Evolutionary conservation across 2,329 filamentous ascomycete genomes (phyloP), one percentile per base, ranked within the genome.

Genomic region (Claviceps citrina): DNA sequence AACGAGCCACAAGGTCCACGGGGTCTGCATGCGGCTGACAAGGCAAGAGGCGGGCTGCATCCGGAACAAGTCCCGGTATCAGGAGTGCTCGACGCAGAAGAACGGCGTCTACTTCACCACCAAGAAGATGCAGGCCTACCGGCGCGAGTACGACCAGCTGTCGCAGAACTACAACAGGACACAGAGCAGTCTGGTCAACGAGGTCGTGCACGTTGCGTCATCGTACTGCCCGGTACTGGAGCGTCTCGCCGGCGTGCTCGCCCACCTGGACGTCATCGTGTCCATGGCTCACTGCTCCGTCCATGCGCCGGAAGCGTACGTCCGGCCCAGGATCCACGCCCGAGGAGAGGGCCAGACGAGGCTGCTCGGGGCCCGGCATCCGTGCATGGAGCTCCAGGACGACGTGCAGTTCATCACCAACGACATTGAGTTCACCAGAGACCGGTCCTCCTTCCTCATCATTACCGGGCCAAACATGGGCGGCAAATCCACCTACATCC

Each of bases 391-490:
- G 59, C 87, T 95, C 75, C 91, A 98, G 61, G 93, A 98, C 52
- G 91, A 98, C 53, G 80, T 98, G 31, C 87, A 89, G 46, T 98
- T 98, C 65, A 98, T 98, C 61, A 95, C 89, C 42, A 98, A 98
- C 58, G 89, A 98, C 51, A 84, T 96, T 18, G 77, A 78, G 39
- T 75, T 98, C 28, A 70, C 75, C 5, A 78, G 86, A 7, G 78
- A 79, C 42, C 70, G 74, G 36, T 93, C 85, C 0, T 86, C 89
- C 3, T 96, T 98, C 62, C 70, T 95, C 30, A 89, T 95, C 64
- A 95, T 96, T 56, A 96, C 89, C 0, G 91, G 91, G 0, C 91
- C 91, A 38, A 98, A 98, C 62, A 98, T 98, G 91, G 93, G 91
- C 50, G 91, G 91, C 51, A 98, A 98, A 64, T 94, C 85, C 7